Conservation (phyloP, 257 asterid genomes). For the Osmanthus fragrans region DNA sequence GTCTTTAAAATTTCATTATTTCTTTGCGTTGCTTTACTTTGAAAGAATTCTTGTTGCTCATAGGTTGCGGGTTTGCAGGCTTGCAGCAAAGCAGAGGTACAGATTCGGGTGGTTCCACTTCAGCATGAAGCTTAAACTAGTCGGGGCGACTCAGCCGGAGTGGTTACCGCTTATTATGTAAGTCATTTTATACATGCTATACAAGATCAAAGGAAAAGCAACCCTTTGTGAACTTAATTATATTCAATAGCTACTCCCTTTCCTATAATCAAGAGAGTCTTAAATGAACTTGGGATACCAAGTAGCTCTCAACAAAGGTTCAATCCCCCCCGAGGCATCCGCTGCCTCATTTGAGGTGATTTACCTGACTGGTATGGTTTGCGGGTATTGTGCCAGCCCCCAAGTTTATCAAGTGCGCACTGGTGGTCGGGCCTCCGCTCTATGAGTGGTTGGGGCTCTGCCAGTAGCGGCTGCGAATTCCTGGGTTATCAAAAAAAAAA, state of each 20-base stretch:
- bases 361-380: too few species aligned
- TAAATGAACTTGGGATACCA: too few species aligned
- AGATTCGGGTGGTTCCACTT: slow-evolving; percentile 80
- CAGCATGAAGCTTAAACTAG: slow-evolving; percentile 85
- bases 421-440: too few species aligned
- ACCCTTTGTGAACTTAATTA: neutral
- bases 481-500: too few species aligned
- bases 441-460: too few species aligned
- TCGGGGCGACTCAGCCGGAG: slow-evolving; percentile 90
- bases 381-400: too few species aligned
- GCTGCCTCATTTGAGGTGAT: too few species aligned
- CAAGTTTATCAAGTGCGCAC: too few species aligned
- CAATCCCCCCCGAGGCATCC: too few species aligned
- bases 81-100: slow-evolving; percentile 69
- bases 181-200: slow-evolving; percentile 18
- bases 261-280: too few species aligned
- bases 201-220: neutral
- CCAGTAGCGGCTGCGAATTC: too few species aligned
- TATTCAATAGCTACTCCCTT: neutral
- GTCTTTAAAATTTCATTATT: neutral
- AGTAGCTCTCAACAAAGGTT: too few species aligned
- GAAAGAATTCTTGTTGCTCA: neutral
- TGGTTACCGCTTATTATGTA: slow-evolving; percentile 90
- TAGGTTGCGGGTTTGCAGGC: slow-evolving; percentile 91
- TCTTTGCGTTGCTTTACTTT: neutral